A percentile compares a stretch with the other conserved stretches of the same genome.
These are phyloP conservation scores for Bathelium albidoporum DNA, from an alignment of 495 filamentous ascomycete genomes.

Conservation along the genomic window DNA sequence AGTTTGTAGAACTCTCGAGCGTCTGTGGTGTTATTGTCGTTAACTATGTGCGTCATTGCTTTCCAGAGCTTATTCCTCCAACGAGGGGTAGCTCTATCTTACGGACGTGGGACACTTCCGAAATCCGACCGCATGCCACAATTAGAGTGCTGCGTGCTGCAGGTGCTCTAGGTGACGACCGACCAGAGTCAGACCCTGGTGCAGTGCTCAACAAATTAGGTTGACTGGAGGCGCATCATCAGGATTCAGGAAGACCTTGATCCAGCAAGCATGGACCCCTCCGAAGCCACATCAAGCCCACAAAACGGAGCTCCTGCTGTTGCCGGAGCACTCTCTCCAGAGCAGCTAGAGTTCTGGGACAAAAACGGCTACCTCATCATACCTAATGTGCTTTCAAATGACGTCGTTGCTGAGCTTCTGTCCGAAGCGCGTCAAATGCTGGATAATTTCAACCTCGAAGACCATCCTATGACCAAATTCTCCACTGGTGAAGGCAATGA, in stretches of 20 bases:
- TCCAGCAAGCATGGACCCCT: conserved; percentile 4
- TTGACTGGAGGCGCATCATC: too few species aligned
- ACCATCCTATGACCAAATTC: conserved; percentile 90
- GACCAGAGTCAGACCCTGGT: too few species aligned
- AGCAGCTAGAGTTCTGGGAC: conserved; percentile 62
- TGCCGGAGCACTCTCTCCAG: conserved; percentile 48
- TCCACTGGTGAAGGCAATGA: conserved; percentile 55
- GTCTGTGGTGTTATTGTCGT: too few species aligned
- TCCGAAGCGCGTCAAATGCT: conserved; percentile 64
- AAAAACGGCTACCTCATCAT: conserved; percentile 85
- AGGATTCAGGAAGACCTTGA: not conserved
- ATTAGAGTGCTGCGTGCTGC: too few species aligned
- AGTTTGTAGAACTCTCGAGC: too few species aligned
- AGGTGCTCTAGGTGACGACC: too few species aligned
- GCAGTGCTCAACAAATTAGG: too few species aligned
- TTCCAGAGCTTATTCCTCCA: not conserved
- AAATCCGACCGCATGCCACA: not conserved
- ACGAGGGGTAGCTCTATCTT: not conserved
- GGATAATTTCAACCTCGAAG: conserved; percentile 57
- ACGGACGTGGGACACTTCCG: not conserved
- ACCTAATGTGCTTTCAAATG: conserved; percentile 58
- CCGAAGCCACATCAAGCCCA: not conserved
- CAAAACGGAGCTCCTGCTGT: not conserved
- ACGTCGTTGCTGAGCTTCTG: conserved; percentile 58
- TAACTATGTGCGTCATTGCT: not conserved